Evolutionary conservation across 2,329 filamentous ascomycete genomes (phyloP).

Genomic region (Rhynchosporium secalis): DNA sequence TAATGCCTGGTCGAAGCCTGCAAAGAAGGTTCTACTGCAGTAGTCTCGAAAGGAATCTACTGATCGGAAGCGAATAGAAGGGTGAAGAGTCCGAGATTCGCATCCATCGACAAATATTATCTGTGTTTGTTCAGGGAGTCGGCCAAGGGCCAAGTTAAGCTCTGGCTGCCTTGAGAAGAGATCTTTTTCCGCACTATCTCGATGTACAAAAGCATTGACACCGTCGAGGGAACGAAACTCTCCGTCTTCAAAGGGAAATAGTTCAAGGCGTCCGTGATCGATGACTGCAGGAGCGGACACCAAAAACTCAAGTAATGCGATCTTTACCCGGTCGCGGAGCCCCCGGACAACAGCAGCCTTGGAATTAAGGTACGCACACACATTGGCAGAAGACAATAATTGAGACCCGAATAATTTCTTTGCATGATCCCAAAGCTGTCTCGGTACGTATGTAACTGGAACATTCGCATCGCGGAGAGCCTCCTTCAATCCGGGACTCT

Average conservation of each 20-base stretch:
- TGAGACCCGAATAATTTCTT: slow-evolving; percentile 21
- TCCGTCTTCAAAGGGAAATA: slow-evolving; percentile 34
- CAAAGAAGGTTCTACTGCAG: slow-evolving; percentile 22
- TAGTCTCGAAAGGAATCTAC: slow-evolving; percentile 22
- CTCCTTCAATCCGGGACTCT: slow-evolving; percentile 20
- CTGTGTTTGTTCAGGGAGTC: slow-evolving; percentile 17
- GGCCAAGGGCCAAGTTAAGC: slow-evolving; percentile 26
- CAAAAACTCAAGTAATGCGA: slow-evolving; percentile 29
- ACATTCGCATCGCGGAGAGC: slow-evolving; percentile 30
- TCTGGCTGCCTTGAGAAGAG: slow-evolving; percentile 25
- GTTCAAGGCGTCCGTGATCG: slow-evolving; percentile 21
- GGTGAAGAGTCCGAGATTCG: slow-evolving; percentile 15
- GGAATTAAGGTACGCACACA: slow-evolving; percentile 23
- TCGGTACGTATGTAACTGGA: slow-evolving; percentile 32
- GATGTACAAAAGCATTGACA: slow-evolving; percentile 23
- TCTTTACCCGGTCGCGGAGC: slow-evolving; percentile 23
- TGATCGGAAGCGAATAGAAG: slow-evolving; percentile 28
- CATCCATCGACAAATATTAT: slow-evolving; percentile 17
- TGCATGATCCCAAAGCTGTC: slow-evolving; percentile 14
- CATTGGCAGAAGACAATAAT: slow-evolving; percentile 17
- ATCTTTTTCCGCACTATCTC: slow-evolving; percentile 26
- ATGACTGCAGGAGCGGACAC: slow-evolving; percentile 17
- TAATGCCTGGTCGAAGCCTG: slow-evolving; percentile 7
- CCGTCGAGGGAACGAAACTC: slow-evolving; percentile 24
- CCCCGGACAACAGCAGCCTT: slow-evolving; percentile 4